phyloP scores from a whole-genome alignment of 441 rosid species.

The Theobroma grandiflorum region DNA sequence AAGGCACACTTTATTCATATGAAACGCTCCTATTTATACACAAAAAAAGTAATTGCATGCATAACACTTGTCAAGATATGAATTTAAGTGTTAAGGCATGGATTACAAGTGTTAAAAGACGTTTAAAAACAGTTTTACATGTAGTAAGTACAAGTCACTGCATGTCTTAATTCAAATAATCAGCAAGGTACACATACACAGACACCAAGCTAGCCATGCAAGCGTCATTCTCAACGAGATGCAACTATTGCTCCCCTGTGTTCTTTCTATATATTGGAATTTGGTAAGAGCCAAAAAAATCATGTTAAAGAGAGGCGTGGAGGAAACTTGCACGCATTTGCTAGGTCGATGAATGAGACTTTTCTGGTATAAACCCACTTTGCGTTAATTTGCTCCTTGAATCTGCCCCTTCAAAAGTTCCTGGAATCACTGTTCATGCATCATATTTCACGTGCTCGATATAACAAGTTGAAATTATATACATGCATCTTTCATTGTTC shows the following conservation, averaged over 20 bases:
- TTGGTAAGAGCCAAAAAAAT: background rate
- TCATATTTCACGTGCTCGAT: constrained; percentile 47
- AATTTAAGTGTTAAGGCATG: no score
- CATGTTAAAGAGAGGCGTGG: background rate
- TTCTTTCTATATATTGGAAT: background rate
- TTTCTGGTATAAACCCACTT: constrained; percentile 42
- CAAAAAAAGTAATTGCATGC: no score
- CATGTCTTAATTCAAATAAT: no score
- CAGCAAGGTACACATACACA: no score
- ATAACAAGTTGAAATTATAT: constrained; percentile 27
- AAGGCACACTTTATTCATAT: no score
- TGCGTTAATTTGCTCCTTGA: constrained; percentile 31
- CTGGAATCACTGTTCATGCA: constrained; percentile 34
- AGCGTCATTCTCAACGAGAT: no score
- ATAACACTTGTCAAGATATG: no score
- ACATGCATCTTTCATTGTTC: constrained; percentile 12
- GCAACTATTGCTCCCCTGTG: constrained; percentile 33
- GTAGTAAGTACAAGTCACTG: no score
- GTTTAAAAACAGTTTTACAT: no score
- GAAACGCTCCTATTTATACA: no score
- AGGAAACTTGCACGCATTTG: constrained; percentile 22
- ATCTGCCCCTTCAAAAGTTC: constrained; percentile 25
- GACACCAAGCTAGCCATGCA: no score
- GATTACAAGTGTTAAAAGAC: no score
- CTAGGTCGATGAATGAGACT: constrained; percentile 28